These are phyloP conservation scores for Podospora pseudopauciseta DNA, from an alignment of 495 filamentous ascomycete species.

Conservation along the genomic window DNA sequence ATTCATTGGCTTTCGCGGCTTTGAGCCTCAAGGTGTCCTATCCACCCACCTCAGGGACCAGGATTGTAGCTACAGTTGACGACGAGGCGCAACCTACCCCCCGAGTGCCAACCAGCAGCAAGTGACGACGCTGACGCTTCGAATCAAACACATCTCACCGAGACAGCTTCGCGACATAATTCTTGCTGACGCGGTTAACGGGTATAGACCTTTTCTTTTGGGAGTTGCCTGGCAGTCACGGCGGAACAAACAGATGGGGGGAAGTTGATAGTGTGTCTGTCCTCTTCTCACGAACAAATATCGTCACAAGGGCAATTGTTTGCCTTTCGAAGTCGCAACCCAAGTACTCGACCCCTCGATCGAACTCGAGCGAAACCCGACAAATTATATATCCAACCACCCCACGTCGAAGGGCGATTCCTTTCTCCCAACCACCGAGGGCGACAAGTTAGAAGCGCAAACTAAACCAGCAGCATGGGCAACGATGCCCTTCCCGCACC, in stretches of 20 bases:
- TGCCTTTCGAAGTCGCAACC: conserved; percentile 5
- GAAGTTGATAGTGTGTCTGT: background rate
- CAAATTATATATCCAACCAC: background rate
- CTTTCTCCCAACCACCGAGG: background rate
- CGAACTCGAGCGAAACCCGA: background rate
- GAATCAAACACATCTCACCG: background rate
- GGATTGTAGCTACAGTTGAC: background rate
- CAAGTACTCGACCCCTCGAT: background rate
- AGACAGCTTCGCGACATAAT: background rate
- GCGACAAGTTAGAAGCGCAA: background rate
- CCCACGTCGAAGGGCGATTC: background rate
- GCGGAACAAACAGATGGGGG: background rate
- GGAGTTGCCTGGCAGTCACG: background rate
- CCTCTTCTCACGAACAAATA: conserved; percentile 1
- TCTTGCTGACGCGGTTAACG: background rate
- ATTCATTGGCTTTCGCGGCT: background rate
- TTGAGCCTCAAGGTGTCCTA: conserved; percentile 3
- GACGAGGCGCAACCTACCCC: background rate
- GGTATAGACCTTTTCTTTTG: background rate
- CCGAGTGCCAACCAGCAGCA: background rate
- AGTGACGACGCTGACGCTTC: background rate
- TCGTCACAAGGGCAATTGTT: conserved; percentile 15
- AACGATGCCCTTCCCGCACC: conserved; percentile 37
- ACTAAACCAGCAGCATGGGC: conserved; percentile 34
- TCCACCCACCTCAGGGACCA: background rate